Evolutionary conservation across 306 rosid genomes (phyloP), one percentile per base, ranked within the genome.

Genomic region (Castanea crenata): DNA sequence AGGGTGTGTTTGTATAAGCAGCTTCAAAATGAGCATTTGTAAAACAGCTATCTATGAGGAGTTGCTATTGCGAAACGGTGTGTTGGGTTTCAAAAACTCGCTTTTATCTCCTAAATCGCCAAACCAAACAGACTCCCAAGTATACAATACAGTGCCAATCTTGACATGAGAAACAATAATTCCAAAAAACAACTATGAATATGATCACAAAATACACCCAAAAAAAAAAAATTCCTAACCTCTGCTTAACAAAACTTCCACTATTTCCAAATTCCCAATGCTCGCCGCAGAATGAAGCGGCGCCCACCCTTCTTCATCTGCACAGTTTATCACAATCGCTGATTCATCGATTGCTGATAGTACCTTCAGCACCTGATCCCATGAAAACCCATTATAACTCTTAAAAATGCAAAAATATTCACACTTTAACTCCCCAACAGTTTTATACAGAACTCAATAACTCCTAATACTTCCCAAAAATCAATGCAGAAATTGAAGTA

Each of bases 231-330:
- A 56, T 58, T 18, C 62, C 27, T 25, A 91, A 91, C 98, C 97
- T 82, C 71, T 84, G 82, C 75, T 84, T 32, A 95, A 79, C 80
- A 95, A 84, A 62, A 79, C 69, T 65, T 92, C 91, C 23, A 90
- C 76, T 31, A 92, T 83, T 69, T 86, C 92, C 58, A 82, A 75
- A 70, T 70, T 86, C 78, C 99, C 97, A 79, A 88, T 89, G 89
- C 99, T 92, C 29, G 92, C 89, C 0, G 92, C 98, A n/a, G 99
- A 91, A 82, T 95, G 99, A 84, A 95, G 85, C 12, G 99, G 97
- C 1, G 89, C 89, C 99, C 98, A 95, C 18, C 99, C 98, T 84
- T 91, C 99, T 73, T 95, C 99, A 90, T 95, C 99, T 1, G 63
- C 81, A 74, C 88, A 79, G 73, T 92, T 92, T 15, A 94, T 79